These are phyloP conservation scores for Rhodamnia rubescens DNA, from an alignment of 345 rosid species.

Conservation along the genomic window DNA sequence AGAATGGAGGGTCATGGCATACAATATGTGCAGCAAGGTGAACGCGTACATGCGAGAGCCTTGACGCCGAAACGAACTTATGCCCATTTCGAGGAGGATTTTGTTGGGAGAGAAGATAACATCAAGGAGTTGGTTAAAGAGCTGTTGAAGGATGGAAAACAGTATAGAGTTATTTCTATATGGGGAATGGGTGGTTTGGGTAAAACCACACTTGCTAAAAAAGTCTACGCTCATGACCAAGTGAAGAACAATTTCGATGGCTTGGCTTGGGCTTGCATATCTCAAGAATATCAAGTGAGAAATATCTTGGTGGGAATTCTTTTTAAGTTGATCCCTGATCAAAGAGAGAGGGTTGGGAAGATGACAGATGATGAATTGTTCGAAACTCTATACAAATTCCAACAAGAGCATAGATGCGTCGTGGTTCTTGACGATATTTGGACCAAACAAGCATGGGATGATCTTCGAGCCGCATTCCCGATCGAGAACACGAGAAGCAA, in stretches of 20 bases:
- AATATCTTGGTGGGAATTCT: conserved; percentile 18
- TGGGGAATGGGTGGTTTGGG: conserved; percentile 52
- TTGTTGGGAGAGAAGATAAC: conserved; percentile 24
- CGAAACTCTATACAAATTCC: conserved; percentile 1
- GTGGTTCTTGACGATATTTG: conserved; percentile 37
- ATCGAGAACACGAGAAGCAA: conserved; percentile 7
- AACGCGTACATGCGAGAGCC: not conserved
- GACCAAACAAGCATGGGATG: conserved; percentile 22
- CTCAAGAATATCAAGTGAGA: not conserved
- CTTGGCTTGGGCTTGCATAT: conserved; percentile 28
- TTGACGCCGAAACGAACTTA: conserved; percentile 7
- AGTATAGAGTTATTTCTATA: conserved; percentile 8
- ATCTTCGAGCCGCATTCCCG: conserved; percentile 19
- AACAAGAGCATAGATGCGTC: conserved; percentile 12
- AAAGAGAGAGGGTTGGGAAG: too few species aligned
- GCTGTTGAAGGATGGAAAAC: conserved; percentile 3
- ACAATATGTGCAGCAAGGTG: not conserved
- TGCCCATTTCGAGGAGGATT: conserved; percentile 11
- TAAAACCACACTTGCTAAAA: conserved; percentile 39
- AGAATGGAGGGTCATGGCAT: conserved; percentile 25
- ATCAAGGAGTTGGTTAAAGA: conserved; percentile 6
- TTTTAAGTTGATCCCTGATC: conserved; percentile 22
- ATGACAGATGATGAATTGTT: not conserved
- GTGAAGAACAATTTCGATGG: conserved; percentile 10
- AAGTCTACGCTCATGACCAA: conserved; percentile 7